Percentiles rank a stretch among this genome's conserved stretches.
Conservation (phyloP, 1,284 basidiomycete genomes). For the Puccinia triticina region DNA sequence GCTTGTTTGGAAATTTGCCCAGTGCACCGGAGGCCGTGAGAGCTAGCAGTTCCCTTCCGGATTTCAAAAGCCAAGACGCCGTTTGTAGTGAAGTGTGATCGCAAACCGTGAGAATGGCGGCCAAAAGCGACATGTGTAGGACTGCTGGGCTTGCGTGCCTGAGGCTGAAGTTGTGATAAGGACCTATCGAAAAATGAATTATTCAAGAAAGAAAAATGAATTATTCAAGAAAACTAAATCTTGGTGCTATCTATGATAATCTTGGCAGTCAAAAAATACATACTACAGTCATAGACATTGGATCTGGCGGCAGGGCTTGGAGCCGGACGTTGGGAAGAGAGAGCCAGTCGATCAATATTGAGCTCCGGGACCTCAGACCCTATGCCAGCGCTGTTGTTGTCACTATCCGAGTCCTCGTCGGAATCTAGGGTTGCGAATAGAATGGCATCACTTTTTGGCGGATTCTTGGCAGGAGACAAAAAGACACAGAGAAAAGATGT, state of each 20-base stretch:
- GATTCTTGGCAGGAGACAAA: too few species aligned
- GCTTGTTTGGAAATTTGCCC: not conserved
- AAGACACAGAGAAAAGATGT: too few species aligned
- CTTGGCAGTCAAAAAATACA: too few species aligned
- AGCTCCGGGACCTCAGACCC: not conserved
- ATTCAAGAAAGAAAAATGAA: not conserved
- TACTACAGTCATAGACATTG: conserved; percentile 1
- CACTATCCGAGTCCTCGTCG: not conserved
- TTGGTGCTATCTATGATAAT: too few species aligned
- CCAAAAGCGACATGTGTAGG: conserved; percentile 28
- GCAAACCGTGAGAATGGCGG: conserved; percentile 13
- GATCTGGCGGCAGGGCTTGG: too few species aligned
- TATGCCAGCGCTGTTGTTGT: not conserved
- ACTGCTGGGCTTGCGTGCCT: not conserved
- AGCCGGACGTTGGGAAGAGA: too few species aligned
- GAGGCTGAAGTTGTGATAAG: conserved; percentile 6
- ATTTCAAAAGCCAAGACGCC: conserved; percentile 28
- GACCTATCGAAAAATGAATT: conserved; percentile 2
- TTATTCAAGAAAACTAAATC: too few species aligned
- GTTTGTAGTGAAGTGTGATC: not conserved
- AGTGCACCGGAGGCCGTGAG: conserved; percentile 9
- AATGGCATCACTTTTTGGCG: not conserved
- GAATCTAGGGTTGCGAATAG: not conserved
- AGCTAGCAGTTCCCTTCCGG: not conserved
- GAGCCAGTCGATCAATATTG: not conserved